These are phyloP conservation scores for Saccharum officinarum DNA, from an alignment of 176 grass and related monocot genomes.

Conservation along the genomic window DNA sequence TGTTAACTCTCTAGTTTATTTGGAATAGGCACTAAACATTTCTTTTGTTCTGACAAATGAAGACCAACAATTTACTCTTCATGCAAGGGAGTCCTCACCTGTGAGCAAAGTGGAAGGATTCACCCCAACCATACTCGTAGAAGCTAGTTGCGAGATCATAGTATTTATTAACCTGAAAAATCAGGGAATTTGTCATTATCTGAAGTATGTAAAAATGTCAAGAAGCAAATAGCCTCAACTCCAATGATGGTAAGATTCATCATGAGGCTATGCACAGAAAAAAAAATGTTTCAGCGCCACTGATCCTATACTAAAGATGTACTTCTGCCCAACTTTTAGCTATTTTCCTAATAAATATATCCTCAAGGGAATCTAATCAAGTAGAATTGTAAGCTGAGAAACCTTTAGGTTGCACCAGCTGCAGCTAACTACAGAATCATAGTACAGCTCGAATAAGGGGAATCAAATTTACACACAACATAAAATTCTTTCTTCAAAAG, in stretches of 20 bases:
- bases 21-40: background rate
- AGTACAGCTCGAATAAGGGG: background rate
- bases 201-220: background rate
- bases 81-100: slow-evolving; percentile 48
- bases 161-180: slow-evolving; percentile 93
- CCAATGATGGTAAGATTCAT: background rate
- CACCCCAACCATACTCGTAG: slow-evolving; percentile 99
- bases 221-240: background rate
- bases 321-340: background rate
- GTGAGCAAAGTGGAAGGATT: slow-evolving; percentile 99
- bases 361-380: background rate
- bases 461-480: background rate
- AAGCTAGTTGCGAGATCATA: slow-evolving; percentile 99
- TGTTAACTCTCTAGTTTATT: background rate
- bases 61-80: background rate
- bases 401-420: background rate
- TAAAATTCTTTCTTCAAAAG: background rate
- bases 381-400: background rate
- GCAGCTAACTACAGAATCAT: background rate
- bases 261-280: slow-evolving; percentile 5
- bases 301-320: slow-evolving; percentile 7
- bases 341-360: background rate
- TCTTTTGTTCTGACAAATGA: background rate
- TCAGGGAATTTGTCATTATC: slow-evolving; percentile 8
- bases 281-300: background rate